Percentiles rank a stretch among this genome's conserved stretches.
These are phyloP conservation scores for Haplosporangium gracile DNA, from an alignment of 192 early-diverging fungal genomes.

Conservation along the genomic window DNA sequence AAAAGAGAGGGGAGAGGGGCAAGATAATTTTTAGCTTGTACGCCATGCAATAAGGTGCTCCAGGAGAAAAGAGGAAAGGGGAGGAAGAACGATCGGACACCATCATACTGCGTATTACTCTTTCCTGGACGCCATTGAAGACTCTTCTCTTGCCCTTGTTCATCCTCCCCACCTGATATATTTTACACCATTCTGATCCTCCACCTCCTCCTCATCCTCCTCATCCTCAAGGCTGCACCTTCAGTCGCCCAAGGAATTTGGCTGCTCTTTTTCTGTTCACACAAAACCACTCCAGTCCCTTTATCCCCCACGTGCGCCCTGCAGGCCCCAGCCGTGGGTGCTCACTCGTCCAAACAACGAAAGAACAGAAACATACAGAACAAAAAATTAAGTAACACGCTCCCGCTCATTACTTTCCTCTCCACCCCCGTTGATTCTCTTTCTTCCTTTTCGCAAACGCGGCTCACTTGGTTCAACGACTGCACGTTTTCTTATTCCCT, in stretches of 20 bases:
- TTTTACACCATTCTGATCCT: background rate
- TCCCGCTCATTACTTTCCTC: background rate
- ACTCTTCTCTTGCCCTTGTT: background rate
- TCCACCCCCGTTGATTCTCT: background rate
- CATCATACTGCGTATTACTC: too few relatives aligned
- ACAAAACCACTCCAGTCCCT: too few relatives aligned
- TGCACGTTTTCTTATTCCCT: background rate
- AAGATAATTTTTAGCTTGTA: background rate
- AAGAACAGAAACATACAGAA: background rate
- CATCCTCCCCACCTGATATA: background rate
- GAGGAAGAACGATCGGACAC: too few relatives aligned
- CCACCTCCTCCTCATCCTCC: too few relatives aligned
- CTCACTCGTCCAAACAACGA: background rate
- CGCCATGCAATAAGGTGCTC: background rate
- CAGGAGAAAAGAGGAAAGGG: too few relatives aligned
- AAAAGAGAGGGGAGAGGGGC: background rate
- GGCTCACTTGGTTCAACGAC: background rate
- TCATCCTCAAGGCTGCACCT: too few relatives aligned
- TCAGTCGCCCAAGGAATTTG: too few relatives aligned
- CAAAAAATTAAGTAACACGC: background rate
- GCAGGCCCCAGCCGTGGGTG: slow-evolving; percentile 1
- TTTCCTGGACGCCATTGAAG: background rate
- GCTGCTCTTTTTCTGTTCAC: too few relatives aligned
- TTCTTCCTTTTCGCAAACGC: background rate
- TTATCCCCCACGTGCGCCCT: background rate